phyloP scores from a whole-genome alignment of 441 rosid species.

The Omphalea diandra region DNA sequence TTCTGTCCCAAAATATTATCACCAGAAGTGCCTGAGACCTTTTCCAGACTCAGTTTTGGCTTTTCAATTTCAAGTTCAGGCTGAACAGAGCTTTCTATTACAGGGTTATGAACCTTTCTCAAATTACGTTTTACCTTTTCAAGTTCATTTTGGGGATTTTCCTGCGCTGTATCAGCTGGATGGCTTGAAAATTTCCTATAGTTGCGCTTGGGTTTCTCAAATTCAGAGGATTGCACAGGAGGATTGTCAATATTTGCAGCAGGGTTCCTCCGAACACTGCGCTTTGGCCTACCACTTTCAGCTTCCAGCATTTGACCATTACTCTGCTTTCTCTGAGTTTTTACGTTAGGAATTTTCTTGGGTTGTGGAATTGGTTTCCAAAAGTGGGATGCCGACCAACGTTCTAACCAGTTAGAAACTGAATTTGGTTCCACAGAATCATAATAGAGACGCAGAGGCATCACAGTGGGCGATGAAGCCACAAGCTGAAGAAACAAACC shows the following conservation, averaged over 20 bases:
- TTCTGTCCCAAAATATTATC: conserved; percentile 37
- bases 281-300: conserved; percentile 64
- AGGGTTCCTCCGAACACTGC: conserved; percentile 60
- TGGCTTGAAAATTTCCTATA: conserved; percentile 54
- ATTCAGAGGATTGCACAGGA: conserved; percentile 46
- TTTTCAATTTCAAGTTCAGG: conserved; percentile 59
- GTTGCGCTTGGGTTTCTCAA: conserved; percentile 71
- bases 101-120: conserved; percentile 85
- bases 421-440: conserved; percentile 67
- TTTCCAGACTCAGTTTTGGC: conserved; percentile 54
- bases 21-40: conserved; percentile 33
- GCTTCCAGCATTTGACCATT: conserved; percentile 48
- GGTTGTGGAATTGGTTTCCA: conserved; percentile 80
- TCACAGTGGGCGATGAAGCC: conserved; percentile 60
- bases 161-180: conserved; percentile 50
- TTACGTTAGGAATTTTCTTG: conserved; percentile 42
- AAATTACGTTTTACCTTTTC: conserved; percentile 86
- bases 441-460: conserved; percentile 58
- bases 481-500: conserved; percentile 59
- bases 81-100: conserved; percentile 51
- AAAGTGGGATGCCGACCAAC: conserved; percentile 72
- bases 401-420: conserved; percentile 67
- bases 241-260: conserved; percentile 47
- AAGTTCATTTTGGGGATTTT: conserved; percentile 75
- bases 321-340: conserved; percentile 50